Percentiles rank a stretch among this genome's conserved stretches.
These are phyloP conservation scores for Botryotinia convoluta DNA, from an alignment of 2,329 filamentous ascomycete species.

Conservation along the genomic window DNA sequence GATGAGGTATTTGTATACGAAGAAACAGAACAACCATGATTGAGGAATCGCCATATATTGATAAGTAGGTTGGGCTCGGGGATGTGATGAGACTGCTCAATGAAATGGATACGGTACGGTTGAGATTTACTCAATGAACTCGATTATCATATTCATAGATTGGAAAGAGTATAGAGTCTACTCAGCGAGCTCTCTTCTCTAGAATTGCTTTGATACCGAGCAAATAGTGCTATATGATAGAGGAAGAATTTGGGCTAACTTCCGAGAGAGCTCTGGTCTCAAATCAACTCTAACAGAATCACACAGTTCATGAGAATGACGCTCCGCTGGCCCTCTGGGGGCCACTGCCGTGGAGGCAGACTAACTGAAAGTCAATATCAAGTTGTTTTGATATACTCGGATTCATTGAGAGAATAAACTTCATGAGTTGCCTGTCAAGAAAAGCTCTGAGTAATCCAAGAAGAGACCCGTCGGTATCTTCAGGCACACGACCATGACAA, in stretches of 20 bases:
- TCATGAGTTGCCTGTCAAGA: not conserved
- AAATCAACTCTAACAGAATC: not conserved
- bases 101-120: not conserved
- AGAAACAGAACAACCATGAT: not conserved
- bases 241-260: not conserved
- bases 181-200: not conserved
- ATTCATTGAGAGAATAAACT: not conserved
- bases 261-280: not conserved
- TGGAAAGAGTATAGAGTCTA: not conserved
- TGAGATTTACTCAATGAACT: not conserved
- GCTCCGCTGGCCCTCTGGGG: not conserved
- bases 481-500: not conserved
- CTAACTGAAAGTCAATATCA: not conserved
- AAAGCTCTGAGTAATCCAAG: too few relatives aligned
- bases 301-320: not conserved
- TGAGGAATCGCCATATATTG: not conserved
- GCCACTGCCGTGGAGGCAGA: constrained; percentile 1
- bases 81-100: not conserved
- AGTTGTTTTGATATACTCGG: not conserved
- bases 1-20: not conserved
- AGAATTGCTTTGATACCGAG: too few relatives aligned
- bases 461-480: not conserved
- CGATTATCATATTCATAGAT: not conserved
- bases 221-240: too few relatives aligned
- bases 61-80: not conserved